Evolutionary conservation across 345 rosid species (phyloP).

Genomic region (Boechera divaricarpa): DNA sequence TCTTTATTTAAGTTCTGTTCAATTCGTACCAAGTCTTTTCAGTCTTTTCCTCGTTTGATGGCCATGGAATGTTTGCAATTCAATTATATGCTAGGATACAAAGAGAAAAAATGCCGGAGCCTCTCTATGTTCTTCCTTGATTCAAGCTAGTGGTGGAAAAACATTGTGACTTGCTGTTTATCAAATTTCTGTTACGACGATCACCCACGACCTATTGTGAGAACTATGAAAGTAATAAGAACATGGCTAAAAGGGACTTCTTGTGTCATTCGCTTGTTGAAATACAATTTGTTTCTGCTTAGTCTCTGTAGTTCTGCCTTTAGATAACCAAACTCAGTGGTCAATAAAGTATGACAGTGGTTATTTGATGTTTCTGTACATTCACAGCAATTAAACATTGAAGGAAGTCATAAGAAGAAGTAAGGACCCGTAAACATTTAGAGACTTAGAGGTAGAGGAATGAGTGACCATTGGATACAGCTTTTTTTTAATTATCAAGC

Average conservation of each 20-base stretch:
- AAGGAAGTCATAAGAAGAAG: neutral
- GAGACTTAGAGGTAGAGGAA: slow-evolving; percentile 5
- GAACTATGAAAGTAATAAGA: slow-evolving; percentile 17
- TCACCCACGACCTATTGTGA: slow-evolving; percentile 1
- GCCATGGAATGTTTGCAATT: slow-evolving; percentile 24
- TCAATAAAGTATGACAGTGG: slow-evolving; percentile 25
- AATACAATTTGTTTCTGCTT: slow-evolving; percentile 36
- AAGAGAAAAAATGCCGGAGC: slow-evolving; percentile 77
- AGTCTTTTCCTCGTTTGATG: neutral
- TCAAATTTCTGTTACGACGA: slow-evolving; percentile 6
- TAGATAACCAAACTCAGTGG: slow-evolving; percentile 19
- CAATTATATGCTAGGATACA: slow-evolving; percentile 61
- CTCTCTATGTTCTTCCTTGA: slow-evolving; percentile 65
- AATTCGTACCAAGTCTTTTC: slow-evolving; percentile 1
- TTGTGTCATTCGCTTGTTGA: slow-evolving; percentile 13
- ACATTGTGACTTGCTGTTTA: neutral
- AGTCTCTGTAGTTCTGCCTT: slow-evolving; percentile 15
- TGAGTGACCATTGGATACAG: slow-evolving; percentile 25
- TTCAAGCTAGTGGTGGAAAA: slow-evolving; percentile 18
- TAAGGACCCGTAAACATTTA: slow-evolving; percentile 12
- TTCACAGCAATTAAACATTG: slow-evolving; percentile 21
- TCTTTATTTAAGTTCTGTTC: neutral
- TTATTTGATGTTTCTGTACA: slow-evolving; percentile 8
- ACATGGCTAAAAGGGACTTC: slow-evolving; percentile 7
- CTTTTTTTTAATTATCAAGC: neutral